Conservation (phyloP, 306 rosid genomes). For the Mucuna pruriens region DNA sequence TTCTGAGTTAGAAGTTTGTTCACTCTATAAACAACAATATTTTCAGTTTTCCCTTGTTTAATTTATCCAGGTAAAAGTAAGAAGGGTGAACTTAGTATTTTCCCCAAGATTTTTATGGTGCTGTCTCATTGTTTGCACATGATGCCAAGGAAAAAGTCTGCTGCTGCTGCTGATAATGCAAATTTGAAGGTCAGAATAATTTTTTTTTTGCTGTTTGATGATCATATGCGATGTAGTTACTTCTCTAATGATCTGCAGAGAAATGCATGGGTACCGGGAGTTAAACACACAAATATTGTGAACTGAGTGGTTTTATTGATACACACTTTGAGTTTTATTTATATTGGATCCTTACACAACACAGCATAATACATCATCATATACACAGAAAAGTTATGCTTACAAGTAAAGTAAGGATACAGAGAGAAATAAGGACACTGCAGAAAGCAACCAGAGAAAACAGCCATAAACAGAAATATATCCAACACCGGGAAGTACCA, state of each 20-base stretch:
- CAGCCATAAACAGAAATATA: too few species aligned
- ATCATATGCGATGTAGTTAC: slow-evolving; percentile 2
- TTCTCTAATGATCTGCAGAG: slow-evolving; percentile 49
- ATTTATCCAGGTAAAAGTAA: slow-evolving; percentile 87
- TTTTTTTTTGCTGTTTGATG: slow-evolving; percentile 19
- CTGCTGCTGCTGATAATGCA: slow-evolving; percentile 59
- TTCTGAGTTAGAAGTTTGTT: background rate
- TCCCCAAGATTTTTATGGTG: slow-evolving; percentile 65
- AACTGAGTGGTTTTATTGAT: too few species aligned
- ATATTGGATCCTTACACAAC: too few species aligned
- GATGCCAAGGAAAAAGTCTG: slow-evolving; percentile 85
- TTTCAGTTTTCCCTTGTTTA: slow-evolving; percentile 37
- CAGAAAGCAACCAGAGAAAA: too few species aligned
- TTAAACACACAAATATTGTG: too few species aligned
- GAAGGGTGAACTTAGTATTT: slow-evolving; percentile 89
- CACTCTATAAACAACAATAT: background rate
- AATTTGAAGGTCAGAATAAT: slow-evolving; percentile 63
- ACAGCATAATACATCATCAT: too few species aligned
- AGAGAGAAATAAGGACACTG: too few species aligned
- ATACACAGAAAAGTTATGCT: too few species aligned
- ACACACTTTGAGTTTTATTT: too few species aligned
- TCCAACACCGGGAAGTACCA: slow-evolving; percentile 73
- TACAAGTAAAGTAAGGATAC: too few species aligned
- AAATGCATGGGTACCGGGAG: slow-evolving; percentile 70
- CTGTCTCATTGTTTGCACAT: slow-evolving; percentile 86